Base-by-base conservation (phyloP, 2,329 filamentous ascomycete genomes). In the Ustilaginoidea virens region DNA sequence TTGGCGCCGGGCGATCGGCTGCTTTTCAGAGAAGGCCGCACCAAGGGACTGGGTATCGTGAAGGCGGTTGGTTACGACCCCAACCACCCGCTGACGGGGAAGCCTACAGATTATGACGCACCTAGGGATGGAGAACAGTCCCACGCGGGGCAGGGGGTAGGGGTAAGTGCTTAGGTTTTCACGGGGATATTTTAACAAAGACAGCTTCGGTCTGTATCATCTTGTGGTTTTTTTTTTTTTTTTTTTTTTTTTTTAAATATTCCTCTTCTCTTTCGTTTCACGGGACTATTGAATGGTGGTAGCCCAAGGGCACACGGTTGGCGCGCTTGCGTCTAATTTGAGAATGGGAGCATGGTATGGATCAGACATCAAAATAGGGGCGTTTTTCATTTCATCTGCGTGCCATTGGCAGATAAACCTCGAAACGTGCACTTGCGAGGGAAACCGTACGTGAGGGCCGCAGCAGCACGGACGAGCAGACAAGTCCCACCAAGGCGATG, bases 1-100 rank as follows among this genome's bases (percentile, higher is more conserved):
- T 58, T 98, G 9, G 79, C 75, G 1, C 76, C 83, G 0, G 90
- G 90, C 0, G 90, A 96, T 52, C 67, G 87, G 14, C 69, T 98
- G 18, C 58, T 98, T 12, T 98, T 98, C 62, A 70, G 90, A 23
- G 90, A 98, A 57, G 90, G 90, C 0, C 69, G 85, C 36, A 98
- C 90, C 1, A 96, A 96, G 60, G 90, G 90, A 0, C 58, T 98
- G 1, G 90, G 90, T 0, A 94, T 98, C 37, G 83, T 98, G 28
- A 94, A 93, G 52, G 70, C 73, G 22, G 68, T 96, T 0, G 85
- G 85, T 3, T 98, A 96, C 50, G 85, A 96, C 49, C 63, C 74
- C 0, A 45, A 46, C 7, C 51, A 61, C n/a, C 64, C 63, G 4
- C 40, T 69, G 21, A 47, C 38, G 41, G 31, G 30, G 2, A 36